Evolutionary conservation across 164 flowering plant genomes (phyloP).

Genomic region (grape (Vitis vinifera)): ASM3070453v1 NC_081814.1:2818001-2818500

Average conservation of each 20-base stretch:
- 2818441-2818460: slow-evolving; percentile 27
- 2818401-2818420: slow-evolving; percentile 36
- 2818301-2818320: slow-evolving; percentile 24
- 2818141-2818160: slow-evolving; percentile 36
- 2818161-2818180: slow-evolving; percentile 24
- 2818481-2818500: background rate
- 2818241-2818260: slow-evolving; percentile 26
- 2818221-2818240: slow-evolving; percentile 19
- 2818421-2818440: slow-evolving; percentile 29
- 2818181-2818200: slow-evolving; percentile 29
- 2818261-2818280: slow-evolving; percentile 41
- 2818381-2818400: slow-evolving; percentile 41
- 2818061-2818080: slow-evolving; percentile 27
- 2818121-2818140: slow-evolving; percentile 32
- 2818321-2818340: background rate
- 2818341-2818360: background rate
- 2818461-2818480: slow-evolving; percentile 11
- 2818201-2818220: slow-evolving; percentile 21
- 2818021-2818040: slow-evolving; percentile 28
- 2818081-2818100: slow-evolving; percentile 22
- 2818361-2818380: slow-evolving; percentile 14
- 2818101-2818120: slow-evolving; percentile 29
- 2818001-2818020: slow-evolving; percentile 22
- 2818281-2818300: slow-evolving; percentile 36
- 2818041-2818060: slow-evolving; percentile 20